Base-by-base conservation (phyloP, 495 filamentous ascomycete species). In the Pyrenula aspistea region DNA sequence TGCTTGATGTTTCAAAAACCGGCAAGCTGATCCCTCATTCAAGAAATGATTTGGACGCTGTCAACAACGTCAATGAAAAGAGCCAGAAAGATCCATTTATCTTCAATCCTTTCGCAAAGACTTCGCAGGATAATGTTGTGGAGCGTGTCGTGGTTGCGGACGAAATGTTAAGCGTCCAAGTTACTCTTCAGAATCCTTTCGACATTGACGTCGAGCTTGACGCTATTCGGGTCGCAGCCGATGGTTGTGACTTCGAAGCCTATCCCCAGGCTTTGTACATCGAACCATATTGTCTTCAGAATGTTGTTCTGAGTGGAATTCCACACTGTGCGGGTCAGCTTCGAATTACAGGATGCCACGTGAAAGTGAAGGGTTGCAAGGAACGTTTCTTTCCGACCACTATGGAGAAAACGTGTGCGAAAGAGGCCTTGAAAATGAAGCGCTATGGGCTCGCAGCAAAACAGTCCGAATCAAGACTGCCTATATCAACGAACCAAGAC, bases 181-280 rank as follows among this genome's bases (percentile, higher is more conserved):
- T 97, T 24, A 88, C 84, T 8, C 74, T 98, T 2, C 94, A 97
- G 63, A 98, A 98, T 62, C 88, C 89, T 1, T 96, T 88, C 65
- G 91, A 96, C 54, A 87, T 96, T 62, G 89, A 96, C 52, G 62
- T 98, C 1, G 88, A 93, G 55, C 80, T 97, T 50, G 92, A 96
- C 63, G 82, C 80, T 25, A 73, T 98, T 55, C 77, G 75, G n/a
- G 69, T 97, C 2, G 82, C 89, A 55, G 77, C 82, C 3, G 81
- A 86, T 36, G 89, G 87, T 4, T 76, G 83, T 15, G 73, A 81
- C 2, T 86, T 96, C 47, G 81, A 85, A 53, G 84, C 82, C 19
- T 71, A 76, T 11, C 71, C 76, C 23, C 81, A 87, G 56, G 79
- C 75, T 56, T 83, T 88, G 19, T 58, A 85, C 10, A 77, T 97